Percentiles rank a stretch among this genome's conserved stretches.
These are phyloP conservation scores for Pleurotus eryngii DNA, from an alignment of 768 basidiomycete genomes.

Conservation along the genomic window DNA sequence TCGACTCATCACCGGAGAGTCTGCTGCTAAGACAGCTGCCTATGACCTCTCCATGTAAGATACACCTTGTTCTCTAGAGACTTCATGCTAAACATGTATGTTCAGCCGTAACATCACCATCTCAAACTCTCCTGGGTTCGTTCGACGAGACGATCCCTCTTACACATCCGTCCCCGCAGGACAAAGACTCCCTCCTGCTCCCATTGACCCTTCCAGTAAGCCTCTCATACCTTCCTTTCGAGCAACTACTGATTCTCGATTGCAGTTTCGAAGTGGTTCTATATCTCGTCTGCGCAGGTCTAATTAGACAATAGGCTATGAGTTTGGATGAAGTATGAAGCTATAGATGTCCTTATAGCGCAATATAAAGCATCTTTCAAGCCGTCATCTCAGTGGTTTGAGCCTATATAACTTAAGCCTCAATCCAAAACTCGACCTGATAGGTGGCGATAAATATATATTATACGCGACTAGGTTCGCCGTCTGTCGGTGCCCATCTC, in stretches of 20 bases:
- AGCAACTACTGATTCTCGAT: background rate
- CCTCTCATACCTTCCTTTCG: constrained; percentile 12
- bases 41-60: constrained; percentile 87
- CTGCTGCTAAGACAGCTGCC: constrained; percentile 62
- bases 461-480: constrained; percentile 15
- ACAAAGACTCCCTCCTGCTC: constrained; percentile 80
- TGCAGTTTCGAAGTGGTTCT: constrained; percentile 89
- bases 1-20: constrained; percentile 81
- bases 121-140: constrained; percentile 69
- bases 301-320: constrained; percentile 25
- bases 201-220: constrained; percentile 88
- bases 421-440: background rate
- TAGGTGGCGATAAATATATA: constrained; percentile 9
- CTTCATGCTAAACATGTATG: background rate
- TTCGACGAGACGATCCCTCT: constrained; percentile 54
- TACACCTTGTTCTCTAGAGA: background rate
- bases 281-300: constrained; percentile 86
- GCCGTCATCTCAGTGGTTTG: too few species aligned
- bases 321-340: too few species aligned
- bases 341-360: too few species aligned
- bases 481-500: constrained; percentile 37
- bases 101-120: constrained; percentile 78
- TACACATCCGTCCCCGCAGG: constrained; percentile 72
- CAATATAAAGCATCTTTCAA: too few species aligned
- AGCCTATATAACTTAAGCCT: too few species aligned